phyloP scores from a whole-genome alignment of 805 yeast genomes.

The Candida ascalaphidarum region DNA sequence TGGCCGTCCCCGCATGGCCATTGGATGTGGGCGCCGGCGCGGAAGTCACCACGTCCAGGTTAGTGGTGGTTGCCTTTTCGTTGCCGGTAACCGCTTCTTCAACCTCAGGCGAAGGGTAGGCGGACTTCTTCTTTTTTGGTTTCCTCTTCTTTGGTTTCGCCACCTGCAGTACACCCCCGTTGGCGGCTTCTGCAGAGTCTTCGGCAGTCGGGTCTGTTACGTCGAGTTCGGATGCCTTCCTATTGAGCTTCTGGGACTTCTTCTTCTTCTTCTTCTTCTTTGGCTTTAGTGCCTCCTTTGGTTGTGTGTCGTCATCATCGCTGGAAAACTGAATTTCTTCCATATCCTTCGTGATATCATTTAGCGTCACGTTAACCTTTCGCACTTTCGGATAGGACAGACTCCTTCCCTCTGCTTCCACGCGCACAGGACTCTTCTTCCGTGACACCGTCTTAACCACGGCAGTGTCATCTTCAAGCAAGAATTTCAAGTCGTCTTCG shows the following conservation, averaged over 20 bases:
- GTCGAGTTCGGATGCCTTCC: neutral
- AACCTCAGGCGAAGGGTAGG: neutral
- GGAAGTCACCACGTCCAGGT: slow-evolving; percentile 1
- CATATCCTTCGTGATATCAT: slow-evolving; percentile 20
- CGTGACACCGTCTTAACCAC: neutral
- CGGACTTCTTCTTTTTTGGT: neutral
- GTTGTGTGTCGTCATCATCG: slow-evolving; percentile 11
- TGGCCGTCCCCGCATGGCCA: neutral
- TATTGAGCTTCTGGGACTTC: neutral
- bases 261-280: slow-evolving; percentile 2
- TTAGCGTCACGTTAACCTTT: slow-evolving; percentile 6
- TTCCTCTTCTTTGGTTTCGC: neutral
- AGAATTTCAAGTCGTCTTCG: slow-evolving; percentile 21
- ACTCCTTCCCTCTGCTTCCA: neutral
- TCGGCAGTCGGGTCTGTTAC: neutral
- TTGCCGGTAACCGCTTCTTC: neutral
- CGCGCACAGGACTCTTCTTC: neutral
- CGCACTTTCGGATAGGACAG: neutral
- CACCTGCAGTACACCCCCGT: neutral
- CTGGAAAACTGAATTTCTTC: slow-evolving; percentile 16
- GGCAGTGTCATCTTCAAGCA: slow-evolving; percentile 9
- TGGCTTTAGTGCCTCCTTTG: slow-evolving; percentile 1
- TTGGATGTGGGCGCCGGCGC: slow-evolving; percentile 1
- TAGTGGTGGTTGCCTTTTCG: slow-evolving; percentile 1
- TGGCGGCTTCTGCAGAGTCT: slow-evolving; percentile 1